Conservation (phyloP, 805 yeast genomes). For the Cyberlindnera sargentensis region DNA sequence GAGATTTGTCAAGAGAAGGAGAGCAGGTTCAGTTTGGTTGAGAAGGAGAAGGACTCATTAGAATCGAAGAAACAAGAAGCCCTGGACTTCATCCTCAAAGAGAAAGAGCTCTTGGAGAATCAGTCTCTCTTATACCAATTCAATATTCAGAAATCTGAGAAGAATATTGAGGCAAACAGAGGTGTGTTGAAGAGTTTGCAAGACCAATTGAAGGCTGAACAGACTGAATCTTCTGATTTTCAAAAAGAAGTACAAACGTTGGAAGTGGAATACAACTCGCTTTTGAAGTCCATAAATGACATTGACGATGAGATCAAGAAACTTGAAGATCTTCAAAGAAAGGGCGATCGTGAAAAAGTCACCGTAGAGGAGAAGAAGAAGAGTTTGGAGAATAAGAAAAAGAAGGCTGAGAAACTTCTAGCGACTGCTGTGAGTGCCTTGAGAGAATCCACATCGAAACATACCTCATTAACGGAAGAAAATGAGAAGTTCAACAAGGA, state of each 20-base stretch:
- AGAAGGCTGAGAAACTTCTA: constrained; percentile 51
- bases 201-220: constrained; percentile 37
- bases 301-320: constrained; percentile 23
- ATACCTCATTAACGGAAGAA: constrained; percentile 39
- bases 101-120: constrained; percentile 49
- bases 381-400: constrained; percentile 50
- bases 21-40: constrained; percentile 70
- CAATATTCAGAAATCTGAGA: constrained; percentile 33
- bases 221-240: constrained; percentile 33
- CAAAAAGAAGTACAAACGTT: constrained; percentile 30
- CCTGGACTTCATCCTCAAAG: constrained; percentile 52
- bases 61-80: constrained; percentile 66
- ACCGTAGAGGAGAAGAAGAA: constrained; percentile 72
- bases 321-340: constrained; percentile 31
- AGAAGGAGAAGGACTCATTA: constrained; percentile 59
- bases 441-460: constrained; percentile 38
- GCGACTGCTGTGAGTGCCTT: constrained; percentile 39
- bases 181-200: constrained; percentile 33
- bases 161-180: constrained; percentile 32
- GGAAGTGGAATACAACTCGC: constrained; percentile 24
- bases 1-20: constrained; percentile 79
- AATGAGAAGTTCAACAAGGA: constrained; percentile 38
- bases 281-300: constrained; percentile 19
- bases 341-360: constrained; percentile 51
- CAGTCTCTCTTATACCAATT: constrained; percentile 53